Evolutionary conservation across 108 stramenopile species (phyloP).

Genomic region (Aureococcus anophagefferens): DNA sequence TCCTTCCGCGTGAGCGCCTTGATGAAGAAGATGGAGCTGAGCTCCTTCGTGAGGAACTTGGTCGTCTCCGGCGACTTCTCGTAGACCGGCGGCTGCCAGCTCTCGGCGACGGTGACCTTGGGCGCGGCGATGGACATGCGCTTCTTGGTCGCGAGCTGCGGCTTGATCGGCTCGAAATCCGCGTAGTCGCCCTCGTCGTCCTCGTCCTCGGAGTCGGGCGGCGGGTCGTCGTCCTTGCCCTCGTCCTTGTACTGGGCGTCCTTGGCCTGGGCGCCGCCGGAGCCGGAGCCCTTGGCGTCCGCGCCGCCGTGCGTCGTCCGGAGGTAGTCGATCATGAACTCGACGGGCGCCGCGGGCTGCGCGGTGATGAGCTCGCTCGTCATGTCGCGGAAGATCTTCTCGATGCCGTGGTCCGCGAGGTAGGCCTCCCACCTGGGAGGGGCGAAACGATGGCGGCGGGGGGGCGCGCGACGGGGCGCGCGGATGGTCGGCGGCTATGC

Average conservation of each 20-base stretch:
- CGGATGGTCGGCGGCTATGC: too few species aligned
- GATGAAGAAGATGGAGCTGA: conserved; percentile 53
- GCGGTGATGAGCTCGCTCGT: conserved; percentile 5
- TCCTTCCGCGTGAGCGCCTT: background rate
- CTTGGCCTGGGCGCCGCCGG: background rate
- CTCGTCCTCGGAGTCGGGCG: conserved; percentile 6
- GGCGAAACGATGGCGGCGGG: too few species aligned
- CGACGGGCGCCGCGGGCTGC: conserved; percentile 6
- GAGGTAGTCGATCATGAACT: conserved; percentile 11
- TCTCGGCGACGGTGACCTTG: background rate
- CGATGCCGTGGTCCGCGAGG: conserved; percentile 10
- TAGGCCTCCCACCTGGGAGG: conserved; percentile 7
- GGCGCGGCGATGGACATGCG: conserved; percentile 6
- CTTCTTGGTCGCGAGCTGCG: background rate
- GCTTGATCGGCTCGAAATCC: conserved; percentile 1
- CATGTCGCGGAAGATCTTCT: conserved; percentile 10
- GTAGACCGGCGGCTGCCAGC: conserved; percentile 11
- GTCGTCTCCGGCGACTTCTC: conserved; percentile 43
- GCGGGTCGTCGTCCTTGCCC: background rate
- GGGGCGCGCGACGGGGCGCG: too few species aligned
- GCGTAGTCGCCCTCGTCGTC: conserved; percentile 19
- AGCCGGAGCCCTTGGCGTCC: background rate
- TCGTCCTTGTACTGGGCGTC: background rate
- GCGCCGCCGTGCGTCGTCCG: background rate
- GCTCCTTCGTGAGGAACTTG: conserved; percentile 41